A percentile compares a stretch with the other conserved stretches of the same genome.
Evolutionary conservation across 257 asterid species (phyloP).

Genomic region (Galeopsis tetrahit): DNA sequence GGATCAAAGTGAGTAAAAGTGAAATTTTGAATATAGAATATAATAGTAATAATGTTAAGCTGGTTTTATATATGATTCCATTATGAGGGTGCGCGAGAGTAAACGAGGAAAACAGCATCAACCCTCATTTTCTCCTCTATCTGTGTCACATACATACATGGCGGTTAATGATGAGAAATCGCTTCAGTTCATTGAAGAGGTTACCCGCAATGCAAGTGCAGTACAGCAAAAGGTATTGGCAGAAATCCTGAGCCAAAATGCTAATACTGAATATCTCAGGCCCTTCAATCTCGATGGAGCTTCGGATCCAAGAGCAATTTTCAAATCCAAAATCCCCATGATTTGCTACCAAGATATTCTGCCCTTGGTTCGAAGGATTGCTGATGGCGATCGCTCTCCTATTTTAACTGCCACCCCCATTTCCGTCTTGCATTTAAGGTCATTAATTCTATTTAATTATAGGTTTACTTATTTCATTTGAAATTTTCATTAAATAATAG

Average conservation of each 20-base stretch:
- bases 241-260: background rate
- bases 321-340: background rate
- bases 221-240: background rate
- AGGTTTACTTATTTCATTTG: background rate
- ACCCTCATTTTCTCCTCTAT: too few relatives aligned
- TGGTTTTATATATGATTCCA: too few relatives aligned
- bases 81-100: too few relatives aligned
- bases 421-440: background rate
- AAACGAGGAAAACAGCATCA: too few relatives aligned
- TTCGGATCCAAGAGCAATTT: background rate
- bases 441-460: background rate
- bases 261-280: conserved; percentile 2
- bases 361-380: background rate
- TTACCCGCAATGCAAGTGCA: conserved; percentile 4
- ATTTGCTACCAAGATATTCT: background rate
- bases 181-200: conserved; percentile 17
- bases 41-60: too few relatives aligned
- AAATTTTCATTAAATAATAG: background rate
- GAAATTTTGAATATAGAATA: too few relatives aligned
- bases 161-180: background rate
- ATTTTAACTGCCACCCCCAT: background rate
- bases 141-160: too few relatives aligned
- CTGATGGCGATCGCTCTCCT: background rate
- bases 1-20: too few relatives aligned
- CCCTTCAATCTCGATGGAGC: background rate